Evolutionary conservation across 1,284 basidiomycete genomes (phyloP), one percentile per base, ranked within the genome.

Genomic region (Cryptococcus floricola): DNA sequence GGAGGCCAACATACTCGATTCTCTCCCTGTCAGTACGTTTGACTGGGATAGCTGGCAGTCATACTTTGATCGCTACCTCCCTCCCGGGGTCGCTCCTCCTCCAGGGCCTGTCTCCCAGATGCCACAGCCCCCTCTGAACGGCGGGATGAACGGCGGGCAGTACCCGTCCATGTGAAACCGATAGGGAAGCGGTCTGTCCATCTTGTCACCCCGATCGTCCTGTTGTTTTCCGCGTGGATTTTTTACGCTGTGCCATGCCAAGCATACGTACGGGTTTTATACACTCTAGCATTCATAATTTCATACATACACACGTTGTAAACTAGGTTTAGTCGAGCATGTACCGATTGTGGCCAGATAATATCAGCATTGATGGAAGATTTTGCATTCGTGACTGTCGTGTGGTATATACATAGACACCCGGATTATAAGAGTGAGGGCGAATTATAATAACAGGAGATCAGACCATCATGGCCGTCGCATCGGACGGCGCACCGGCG

Each of bases 1-100:
- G n/a, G 88, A 91, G 72, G 82, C 79, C 53, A 84, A 82, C 28
- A 83, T 89, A 59, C 77, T 93, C 68, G 88, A 90, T 64, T 86
- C 87, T 1, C 82, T 92, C 48, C 90, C 90, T 14, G 85, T 84
- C n/a, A 83, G 83, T 25, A 89, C 89, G 82, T 91, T 91, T 76
- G 88, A 92, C 74, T 93, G 88, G 87, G 83, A 62, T 19, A 61
- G 60, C 4, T 74, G 72, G 72, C 59, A 55, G 39, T 46, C 56
- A 19, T 69, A 67, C 45, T 69, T 69, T 47, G 61, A 60, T 45
- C 3, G 31, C 6, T 34, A 34, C 31, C 31, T 34, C 10, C 31
- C 31, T 34, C 31, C 31, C 10, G 31, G 31, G 31, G 31, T 34
- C 7, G 31, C 31, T 34, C 31, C 31, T 34, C 31, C 31, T 10